Conservation (phyloP, 2,329 filamentous ascomycete genomes). For the Aspergillus sp. region DNA sequence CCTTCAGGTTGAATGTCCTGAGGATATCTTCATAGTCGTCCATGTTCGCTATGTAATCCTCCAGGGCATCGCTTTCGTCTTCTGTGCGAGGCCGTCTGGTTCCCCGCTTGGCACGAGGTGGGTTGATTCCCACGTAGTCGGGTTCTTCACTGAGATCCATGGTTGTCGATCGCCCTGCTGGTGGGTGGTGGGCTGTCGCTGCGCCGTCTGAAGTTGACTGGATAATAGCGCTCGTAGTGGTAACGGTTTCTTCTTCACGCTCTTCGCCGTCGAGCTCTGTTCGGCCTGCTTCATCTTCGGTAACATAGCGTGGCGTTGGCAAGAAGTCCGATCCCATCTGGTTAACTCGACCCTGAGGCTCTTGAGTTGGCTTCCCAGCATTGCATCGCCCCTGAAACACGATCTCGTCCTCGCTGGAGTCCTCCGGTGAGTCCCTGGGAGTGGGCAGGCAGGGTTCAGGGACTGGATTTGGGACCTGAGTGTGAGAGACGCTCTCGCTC, state of each 20-base stretch:
- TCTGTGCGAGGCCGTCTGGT: conserved; percentile 21
- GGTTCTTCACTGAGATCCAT: neutral
- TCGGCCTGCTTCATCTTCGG: neutral
- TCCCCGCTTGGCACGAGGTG: conserved; percentile 6
- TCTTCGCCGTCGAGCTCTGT: neutral
- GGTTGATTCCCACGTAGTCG: neutral
- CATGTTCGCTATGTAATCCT: conserved; percentile 35
- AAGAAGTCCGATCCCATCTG: neutral
- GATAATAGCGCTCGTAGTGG: too few relatives aligned
- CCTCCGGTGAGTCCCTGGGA: conserved; percentile 46
- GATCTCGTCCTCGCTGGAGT: conserved; percentile 59
- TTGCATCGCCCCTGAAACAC: conserved; percentile 28
- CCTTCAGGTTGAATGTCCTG: conserved; percentile 1
- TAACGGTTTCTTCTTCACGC: too few relatives aligned
- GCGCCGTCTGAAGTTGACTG: too few relatives aligned
- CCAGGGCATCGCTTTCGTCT: conserved; percentile 39
- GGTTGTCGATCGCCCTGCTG: too few relatives aligned
- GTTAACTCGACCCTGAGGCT: conserved; percentile 1
- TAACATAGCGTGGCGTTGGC: neutral
- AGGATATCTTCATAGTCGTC: conserved; percentile 16
- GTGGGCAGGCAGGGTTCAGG: conserved; percentile 26
- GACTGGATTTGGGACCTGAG: conserved; percentile 21
- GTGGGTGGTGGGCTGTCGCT: too few relatives aligned
- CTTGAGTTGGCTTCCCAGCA: conserved; percentile 8
- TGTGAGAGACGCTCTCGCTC: conserved; percentile 18